Conservation (phyloP, 2,329 filamentous ascomycete species). For the Domatiomyces globalis region DNA sequence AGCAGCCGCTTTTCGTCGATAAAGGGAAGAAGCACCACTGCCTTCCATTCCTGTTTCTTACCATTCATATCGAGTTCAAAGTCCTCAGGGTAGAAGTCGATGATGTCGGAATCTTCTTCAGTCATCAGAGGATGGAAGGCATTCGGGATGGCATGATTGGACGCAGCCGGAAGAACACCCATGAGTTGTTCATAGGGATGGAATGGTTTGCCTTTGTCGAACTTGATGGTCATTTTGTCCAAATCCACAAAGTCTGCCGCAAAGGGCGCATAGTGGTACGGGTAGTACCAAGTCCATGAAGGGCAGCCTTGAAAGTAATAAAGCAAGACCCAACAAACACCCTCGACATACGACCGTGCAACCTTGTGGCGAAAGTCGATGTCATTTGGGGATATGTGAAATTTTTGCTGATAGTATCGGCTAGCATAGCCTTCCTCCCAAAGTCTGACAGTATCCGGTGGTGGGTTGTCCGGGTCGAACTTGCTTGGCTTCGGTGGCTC, state of each 20-base stretch:
- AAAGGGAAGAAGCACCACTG: conserved; percentile 82
- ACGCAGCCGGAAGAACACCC: conserved; percentile 90
- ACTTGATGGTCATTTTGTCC: conserved; percentile 61
- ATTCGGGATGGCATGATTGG: conserved; percentile 76
- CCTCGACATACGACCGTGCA: conserved; percentile 82
- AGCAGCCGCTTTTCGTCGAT: conserved; percentile 85
- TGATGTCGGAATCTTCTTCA: conserved; percentile 73
- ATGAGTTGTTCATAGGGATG: conserved; percentile 93
- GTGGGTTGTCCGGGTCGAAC: conserved; percentile 24
- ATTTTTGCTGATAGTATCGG: conserved; percentile 95
- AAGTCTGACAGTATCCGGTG: conserved; percentile 67
- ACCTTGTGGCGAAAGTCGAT: conserved; percentile 79
- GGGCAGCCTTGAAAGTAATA: conserved; percentile 98
- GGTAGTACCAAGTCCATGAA: conserved; percentile 99
- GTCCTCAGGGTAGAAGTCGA: conserved; percentile 93
- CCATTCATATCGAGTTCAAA: conserved; percentile 91
- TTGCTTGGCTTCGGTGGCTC: conserved; percentile 28
- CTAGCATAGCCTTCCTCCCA: conserved; percentile 96
- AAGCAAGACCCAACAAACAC: conserved; percentile 82
- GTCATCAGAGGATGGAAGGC: conserved; percentile 87
- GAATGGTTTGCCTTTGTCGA: conserved; percentile 73
- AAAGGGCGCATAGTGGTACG: conserved; percentile 96
- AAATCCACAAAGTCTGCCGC: conserved; percentile 86
- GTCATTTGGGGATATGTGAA: conserved; percentile 67
- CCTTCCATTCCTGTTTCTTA: conserved; percentile 98